These are phyloP conservation scores for Alternaria metachromatica DNA, from an alignment of 2,329 filamentous ascomycete genomes.

Conservation along the genomic window DNA sequence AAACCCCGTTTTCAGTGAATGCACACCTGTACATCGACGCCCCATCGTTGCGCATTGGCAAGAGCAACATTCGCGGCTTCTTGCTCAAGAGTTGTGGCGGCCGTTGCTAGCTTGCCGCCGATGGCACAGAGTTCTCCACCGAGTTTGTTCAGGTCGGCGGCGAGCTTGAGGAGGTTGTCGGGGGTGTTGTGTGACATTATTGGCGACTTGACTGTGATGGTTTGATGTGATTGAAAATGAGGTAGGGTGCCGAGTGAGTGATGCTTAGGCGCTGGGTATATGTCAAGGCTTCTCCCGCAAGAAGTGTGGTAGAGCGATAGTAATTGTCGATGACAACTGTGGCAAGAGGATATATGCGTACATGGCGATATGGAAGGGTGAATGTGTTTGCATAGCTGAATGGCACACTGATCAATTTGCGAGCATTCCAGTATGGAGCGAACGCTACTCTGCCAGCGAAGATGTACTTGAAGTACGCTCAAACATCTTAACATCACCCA, in stretches of 20 bases:
- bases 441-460: neutral
- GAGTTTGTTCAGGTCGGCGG: constrained; percentile 25
- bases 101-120: constrained; percentile 21
- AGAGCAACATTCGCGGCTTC: constrained; percentile 34
- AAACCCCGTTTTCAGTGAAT: neutral
- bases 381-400: neutral
- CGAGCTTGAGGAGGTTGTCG: constrained; percentile 29
- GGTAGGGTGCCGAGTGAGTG: neutral
- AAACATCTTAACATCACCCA: neutral
- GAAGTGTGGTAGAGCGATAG: neutral
- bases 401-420: neutral
- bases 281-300: neutral
- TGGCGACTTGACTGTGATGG: neutral
- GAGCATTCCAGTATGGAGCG: neutral
- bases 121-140: constrained; percentile 18
- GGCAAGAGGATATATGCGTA: neutral
- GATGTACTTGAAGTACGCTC: neutral
- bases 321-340: neutral
- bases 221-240: neutral
- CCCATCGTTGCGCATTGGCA: constrained; percentile 29
- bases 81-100: constrained; percentile 25
- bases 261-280: neutral
- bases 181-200: constrained; percentile 25
- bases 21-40: constrained; percentile 29
- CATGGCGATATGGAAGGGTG: neutral